Evolutionary conservation across 1,284 basidiomycete genomes (phyloP), one percentile per base, ranked within the genome.

Genomic region (Leccinum subrobustum): DNA sequence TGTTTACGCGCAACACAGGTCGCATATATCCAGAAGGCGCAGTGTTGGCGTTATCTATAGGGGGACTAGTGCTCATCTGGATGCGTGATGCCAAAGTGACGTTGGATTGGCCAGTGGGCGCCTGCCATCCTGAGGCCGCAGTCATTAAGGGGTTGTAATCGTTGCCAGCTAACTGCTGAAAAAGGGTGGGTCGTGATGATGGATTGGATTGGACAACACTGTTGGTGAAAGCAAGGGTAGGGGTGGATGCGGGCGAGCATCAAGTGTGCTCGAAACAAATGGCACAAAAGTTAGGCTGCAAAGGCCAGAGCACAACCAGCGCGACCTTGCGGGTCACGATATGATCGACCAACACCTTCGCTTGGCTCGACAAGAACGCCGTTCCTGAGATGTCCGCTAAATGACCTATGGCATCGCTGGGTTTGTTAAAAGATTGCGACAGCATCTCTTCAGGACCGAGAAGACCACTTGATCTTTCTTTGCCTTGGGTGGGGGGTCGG

Each of bases 281-380:
- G 94, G 91, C 9, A 91, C 88, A 73, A 98, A 99, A 3, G 93
- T 89, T 56, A 99, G 78, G 94, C 83, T n/a, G 95, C 95, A 67
- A 99, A 95, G 0, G 96, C 92, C 18, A 95, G 76, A 0, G 96
- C 95, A 70, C 95, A 98, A 2, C 97, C 97, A 6, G 96, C 95
- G 27, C 97, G 88, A 12, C 89, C 91, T 67, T 95, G 86, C 0
- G 97, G 96, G 72, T 97, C 92, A 9, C 94, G n/a, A 99, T 92
- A 70, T 96, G 92, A 68, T 98, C 93, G 6, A 99, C 95, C 9
- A 98, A 82, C 68, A 88, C 89, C 72, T 98, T 98, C 64, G 96
- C 91, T 74, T 97, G 93, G 31, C 82, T 84, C 0, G 93, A 92
- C 58, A 98, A 80, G 78, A 96, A 96, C 48, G 83, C 86, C 6